These are phyloP conservation scores for Lavandula angustifolia DNA, from an alignment of 257 asterid genomes.

Conservation along the genomic window DNA sequence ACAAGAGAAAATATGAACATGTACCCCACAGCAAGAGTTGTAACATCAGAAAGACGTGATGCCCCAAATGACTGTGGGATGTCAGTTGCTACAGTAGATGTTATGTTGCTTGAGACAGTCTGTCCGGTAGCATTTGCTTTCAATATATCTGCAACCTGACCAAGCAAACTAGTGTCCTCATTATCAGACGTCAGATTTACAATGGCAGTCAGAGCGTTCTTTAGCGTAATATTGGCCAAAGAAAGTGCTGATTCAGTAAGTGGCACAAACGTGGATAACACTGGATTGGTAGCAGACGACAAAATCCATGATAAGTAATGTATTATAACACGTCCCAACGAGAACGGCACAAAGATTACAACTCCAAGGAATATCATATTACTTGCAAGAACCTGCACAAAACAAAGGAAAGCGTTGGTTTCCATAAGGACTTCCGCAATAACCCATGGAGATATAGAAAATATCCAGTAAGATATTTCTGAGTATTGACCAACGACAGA, in stretches of 20 bases:
- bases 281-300: slow-evolving; percentile 81
- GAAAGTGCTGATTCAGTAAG: slow-evolving; percentile 87
- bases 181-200: slow-evolving; percentile 74
- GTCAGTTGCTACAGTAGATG: slow-evolving; percentile 56
- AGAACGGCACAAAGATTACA: slow-evolving; percentile 81
- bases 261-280: slow-evolving; percentile 74
- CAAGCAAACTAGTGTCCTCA: slow-evolving; percentile 56
- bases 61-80: slow-evolving; percentile 59
- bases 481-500: neutral
- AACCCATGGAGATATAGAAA: neutral
- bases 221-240: slow-evolving; percentile 75
- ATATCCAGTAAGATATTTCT: neutral
- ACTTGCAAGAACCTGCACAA: slow-evolving; percentile 94
- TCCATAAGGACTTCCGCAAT: neutral
- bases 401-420: slow-evolving; percentile 23
- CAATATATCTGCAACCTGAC: slow-evolving; percentile 63
- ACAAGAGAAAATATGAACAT: slow-evolving; percentile 77
- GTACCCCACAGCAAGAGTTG: slow-evolving; percentile 97
- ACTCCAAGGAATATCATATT: slow-evolving; percentile 97
- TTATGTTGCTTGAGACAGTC: slow-evolving; percentile 53
- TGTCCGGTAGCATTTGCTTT: slow-evolving; percentile 65
- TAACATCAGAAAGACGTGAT: slow-evolving; percentile 88
- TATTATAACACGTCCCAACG: slow-evolving; percentile 76
- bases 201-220: slow-evolving; percentile 75
- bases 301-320: slow-evolving; percentile 69